Conservation (phyloP, 106 monocot genomes). For the Allium cepa region DNA sequence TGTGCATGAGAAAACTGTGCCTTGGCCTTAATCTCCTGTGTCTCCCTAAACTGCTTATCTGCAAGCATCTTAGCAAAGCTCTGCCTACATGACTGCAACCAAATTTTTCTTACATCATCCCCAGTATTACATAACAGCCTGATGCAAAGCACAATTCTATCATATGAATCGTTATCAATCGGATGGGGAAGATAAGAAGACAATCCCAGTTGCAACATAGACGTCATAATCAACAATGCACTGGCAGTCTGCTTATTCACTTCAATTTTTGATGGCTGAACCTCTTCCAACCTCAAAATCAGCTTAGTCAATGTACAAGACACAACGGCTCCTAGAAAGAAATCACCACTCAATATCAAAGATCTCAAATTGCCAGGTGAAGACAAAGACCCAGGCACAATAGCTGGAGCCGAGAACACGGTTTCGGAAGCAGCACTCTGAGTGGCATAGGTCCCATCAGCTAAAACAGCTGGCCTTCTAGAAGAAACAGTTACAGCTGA, state of each 20-base stretch:
- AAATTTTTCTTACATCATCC: constrained; percentile 76
- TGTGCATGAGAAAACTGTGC: constrained; percentile 77
- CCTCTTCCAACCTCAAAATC: constrained; percentile 76
- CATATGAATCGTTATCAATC: constrained; percentile 83
- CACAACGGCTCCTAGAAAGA: constrained; percentile 77
- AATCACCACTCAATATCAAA: constrained; percentile 69
- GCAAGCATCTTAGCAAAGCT: constrained; percentile 89
- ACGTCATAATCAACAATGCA: constrained; percentile 63
- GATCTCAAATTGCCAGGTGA: constrained; percentile 71
- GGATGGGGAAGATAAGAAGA: constrained; percentile 63
- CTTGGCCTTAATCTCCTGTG: constrained; percentile 71
- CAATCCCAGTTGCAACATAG: constrained; percentile 79
- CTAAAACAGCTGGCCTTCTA: constrained; percentile 68
- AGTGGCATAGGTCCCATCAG: constrained; percentile 96
- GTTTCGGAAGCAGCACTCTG: constrained; percentile 88
- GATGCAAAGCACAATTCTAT: constrained; percentile 77
- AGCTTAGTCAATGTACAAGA: constrained; percentile 80
- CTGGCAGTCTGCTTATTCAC: constrained; percentile 43
- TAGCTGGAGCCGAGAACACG: constrained; percentile 36
- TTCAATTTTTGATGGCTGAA: constrained; percentile 64
- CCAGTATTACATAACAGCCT: constrained; percentile 87
- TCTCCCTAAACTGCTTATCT: constrained; percentile 83
- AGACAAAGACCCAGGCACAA: constrained; percentile 43
- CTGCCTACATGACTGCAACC: constrained; percentile 79
- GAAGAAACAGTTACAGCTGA: constrained; percentile 60